Evolutionary conservation across 495 filamentous ascomycete species (phyloP).

Genomic region (Lepidopterella palustris): DNA sequence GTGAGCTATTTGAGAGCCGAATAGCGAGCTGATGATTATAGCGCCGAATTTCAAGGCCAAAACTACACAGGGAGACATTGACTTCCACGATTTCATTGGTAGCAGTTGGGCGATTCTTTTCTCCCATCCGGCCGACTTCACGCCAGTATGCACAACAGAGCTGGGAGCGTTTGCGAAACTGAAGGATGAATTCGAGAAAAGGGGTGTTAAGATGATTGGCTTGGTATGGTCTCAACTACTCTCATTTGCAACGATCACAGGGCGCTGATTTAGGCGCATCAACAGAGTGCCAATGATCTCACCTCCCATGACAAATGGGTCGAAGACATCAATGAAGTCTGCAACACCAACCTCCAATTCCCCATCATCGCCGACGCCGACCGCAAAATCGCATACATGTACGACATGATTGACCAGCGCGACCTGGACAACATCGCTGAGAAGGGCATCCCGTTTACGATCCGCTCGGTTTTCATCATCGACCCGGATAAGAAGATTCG

Average conservation of each 20-base stretch:
- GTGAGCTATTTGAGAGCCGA: background rate
- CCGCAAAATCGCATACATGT: constrained; percentile 57
- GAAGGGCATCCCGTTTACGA: constrained; percentile 59
- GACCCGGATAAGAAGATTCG: constrained; percentile 65
- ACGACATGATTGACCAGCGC: constrained; percentile 58
- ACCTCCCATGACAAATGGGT: constrained; percentile 57
- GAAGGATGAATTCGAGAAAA: constrained; percentile 53
- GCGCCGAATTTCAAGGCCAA: constrained; percentile 61
- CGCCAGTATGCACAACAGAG: constrained; percentile 65
- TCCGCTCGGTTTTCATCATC: constrained; percentile 64
- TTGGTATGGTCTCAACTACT: constrained; percentile 38
- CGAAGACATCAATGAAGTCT: constrained; percentile 59
- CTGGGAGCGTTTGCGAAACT: constrained; percentile 61
- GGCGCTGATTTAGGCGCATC: background rate
- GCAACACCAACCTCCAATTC: constrained; percentile 50
- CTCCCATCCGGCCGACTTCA: constrained; percentile 66
- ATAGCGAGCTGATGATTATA: constrained; percentile 5
- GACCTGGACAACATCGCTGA: constrained; percentile 51
- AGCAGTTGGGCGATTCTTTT: constrained; percentile 60
- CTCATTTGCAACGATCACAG: background rate
- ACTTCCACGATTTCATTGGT: constrained; percentile 52
- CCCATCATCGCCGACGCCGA: constrained; percentile 65
- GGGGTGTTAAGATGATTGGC: constrained; percentile 62
- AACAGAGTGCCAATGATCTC: constrained; percentile 48
- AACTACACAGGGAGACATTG: constrained; percentile 60